These are phyloP conservation scores for Petunia secreta DNA, from an alignment of 257 asterid species.

Conservation along the genomic window DNA sequence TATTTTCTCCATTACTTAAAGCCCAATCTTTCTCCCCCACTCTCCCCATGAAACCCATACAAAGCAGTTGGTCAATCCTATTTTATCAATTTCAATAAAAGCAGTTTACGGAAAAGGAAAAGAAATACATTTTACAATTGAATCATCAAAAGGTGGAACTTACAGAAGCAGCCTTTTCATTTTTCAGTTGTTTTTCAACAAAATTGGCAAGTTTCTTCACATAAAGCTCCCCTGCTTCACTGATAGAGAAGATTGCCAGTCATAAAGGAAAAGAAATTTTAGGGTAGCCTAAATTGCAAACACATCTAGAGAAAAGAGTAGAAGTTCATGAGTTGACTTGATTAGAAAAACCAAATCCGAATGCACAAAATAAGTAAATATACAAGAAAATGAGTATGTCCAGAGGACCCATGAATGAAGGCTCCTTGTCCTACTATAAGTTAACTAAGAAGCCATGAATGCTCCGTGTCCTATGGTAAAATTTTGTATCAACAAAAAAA, in stretches of 20 bases:
- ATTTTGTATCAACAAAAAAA: background rate
- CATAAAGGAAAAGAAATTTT: conserved; percentile 17
- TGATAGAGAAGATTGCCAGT: conserved; percentile 38
- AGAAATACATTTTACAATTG: background rate
- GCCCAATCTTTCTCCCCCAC: conserved; percentile 1
- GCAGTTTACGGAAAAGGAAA: background rate
- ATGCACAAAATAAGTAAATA: background rate
- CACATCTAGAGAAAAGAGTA: background rate
- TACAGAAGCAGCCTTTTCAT: conserved; percentile 96
- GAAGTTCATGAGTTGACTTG: background rate
- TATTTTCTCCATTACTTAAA: conserved; percentile 13
- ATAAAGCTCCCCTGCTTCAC: conserved; percentile 93
- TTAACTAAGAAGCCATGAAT: background rate
- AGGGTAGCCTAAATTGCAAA: background rate
- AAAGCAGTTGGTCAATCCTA: conserved; percentile 12
- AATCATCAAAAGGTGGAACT: conserved; percentile 42
- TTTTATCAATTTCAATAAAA: conserved; percentile 1
- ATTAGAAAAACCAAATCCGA: background rate
- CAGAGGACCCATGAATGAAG: background rate
- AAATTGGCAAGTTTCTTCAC: conserved; percentile 88
- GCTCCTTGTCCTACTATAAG: background rate
- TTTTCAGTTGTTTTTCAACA: conserved; percentile 94
- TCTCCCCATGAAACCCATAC: background rate
- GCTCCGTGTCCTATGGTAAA: background rate
- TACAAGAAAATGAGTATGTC: background rate